Base-by-base conservation (phyloP, 2,329 filamentous ascomycete genomes). In the Rhynchosporium graminicola region DNA sequence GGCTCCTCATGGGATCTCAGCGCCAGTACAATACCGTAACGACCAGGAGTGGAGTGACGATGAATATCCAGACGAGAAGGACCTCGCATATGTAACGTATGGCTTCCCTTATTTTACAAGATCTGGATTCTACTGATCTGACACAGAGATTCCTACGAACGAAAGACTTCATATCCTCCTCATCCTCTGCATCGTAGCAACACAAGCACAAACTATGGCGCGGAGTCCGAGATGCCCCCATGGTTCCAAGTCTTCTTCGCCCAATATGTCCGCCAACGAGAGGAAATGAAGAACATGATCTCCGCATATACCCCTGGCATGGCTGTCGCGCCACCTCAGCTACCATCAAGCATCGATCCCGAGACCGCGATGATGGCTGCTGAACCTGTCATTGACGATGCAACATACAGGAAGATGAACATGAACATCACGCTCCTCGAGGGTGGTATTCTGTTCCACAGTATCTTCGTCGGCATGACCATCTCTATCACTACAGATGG, bases 401-500 rank as follows among this genome's bases (percentile, higher is more conserved):
- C 79, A 66, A 80, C 76, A 15, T 80, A 83, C 74, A 82, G 84
- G 71, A 88, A 85, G 69, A 83, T 87, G 74, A 82, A 89, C 2
- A 80, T 91, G 69, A 89, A 92, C 75, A 91, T 90, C 67, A 83
- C 89, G 4, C 81, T 92, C 2, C 82, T 92, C 4, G 89, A 92
- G 74, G 87, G 89, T 61, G 89, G 89, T 64, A 92, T 92, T 67
- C 79, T 92, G 10, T 92, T 92, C 73, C 89, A 92, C 76, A 90
- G 86, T 64, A 83, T 92, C 63, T 91, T 91, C 73, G 88, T 91
- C 61, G 87, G 87, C 62, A 88, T 90, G 80, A 89, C 88, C 0
- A 77, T 91, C 31, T 88, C 85, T 31, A 87, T 91, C 66, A 87
- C 87, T 26, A 83, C 84, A 1, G 77, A 79, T 5, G 83, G 86